Base-by-base conservation (phyloP, 306 rosid species). In the Prosopis cineraria region DNA sequence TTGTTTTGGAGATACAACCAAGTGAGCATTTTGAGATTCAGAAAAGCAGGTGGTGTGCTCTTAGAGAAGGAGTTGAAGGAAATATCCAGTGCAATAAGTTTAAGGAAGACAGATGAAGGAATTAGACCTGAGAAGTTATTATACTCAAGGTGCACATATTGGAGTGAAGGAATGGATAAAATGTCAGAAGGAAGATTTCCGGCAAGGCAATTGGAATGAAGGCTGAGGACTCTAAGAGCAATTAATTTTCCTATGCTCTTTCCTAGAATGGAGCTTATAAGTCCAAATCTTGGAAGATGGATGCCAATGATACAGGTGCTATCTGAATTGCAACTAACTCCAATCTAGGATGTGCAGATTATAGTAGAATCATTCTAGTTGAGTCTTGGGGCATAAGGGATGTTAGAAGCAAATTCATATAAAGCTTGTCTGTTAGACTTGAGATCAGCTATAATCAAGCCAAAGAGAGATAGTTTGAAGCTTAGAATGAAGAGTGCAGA, bases 21-120 rank as follows among this genome's bases (percentile, higher is more conserved):
- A 1, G 74, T 58, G 40, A 90, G 88, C 41, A 87, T 41, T 37
- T 76, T 80, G 17, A 90, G 83, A 68, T 87, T 87, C 75, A 76
- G 86, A 52, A 87, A 41, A 24, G 78, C 66, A 31, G 70, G 77
- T 72, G 94, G 92, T 17, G 86, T 80, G 34, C 62, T 78, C 2
- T 92, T 90, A 22, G 91, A 87, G 63, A 91, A 84, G 74, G 81
- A 84, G 86, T 91, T 91, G 24, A 31, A 89, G 63, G 96, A 91
- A 74, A 89, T 30, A 68, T 91, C 96, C 17, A 91, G 73, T 31
- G 81, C 88, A 58, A 79, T 52, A 39, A 91, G 86, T 59, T 79
- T 83, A 33, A 81, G 81, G 10, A 93, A 84, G 68, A 89, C 52
- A 45, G 80, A 78, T 20, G 84, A 68, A 78, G 96, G 93, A 63